Conservation (phyloP, 2,329 filamentous ascomycete species). For the Sporothrix brunneoviolacea region DNA sequence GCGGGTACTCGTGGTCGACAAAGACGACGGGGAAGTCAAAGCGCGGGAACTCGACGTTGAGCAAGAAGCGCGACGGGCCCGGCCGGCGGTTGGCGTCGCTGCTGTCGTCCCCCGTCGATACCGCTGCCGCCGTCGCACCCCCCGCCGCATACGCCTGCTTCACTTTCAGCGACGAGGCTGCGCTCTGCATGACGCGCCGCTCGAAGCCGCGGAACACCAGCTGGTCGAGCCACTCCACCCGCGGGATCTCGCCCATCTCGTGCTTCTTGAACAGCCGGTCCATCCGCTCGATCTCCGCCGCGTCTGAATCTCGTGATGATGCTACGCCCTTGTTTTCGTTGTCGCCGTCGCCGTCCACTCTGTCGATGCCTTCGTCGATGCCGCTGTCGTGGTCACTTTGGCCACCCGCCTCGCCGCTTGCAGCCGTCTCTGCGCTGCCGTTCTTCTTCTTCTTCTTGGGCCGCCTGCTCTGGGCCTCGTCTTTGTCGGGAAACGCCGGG, state of each 20-base stretch:
- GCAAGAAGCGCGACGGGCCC: conserved; percentile 58
- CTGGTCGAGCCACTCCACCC: conserved; percentile 92
- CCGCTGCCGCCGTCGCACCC: conserved; percentile 31
- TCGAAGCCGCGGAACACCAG: conserved; percentile 88
- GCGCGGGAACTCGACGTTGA: conserved; percentile 85
- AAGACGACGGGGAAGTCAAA: conserved; percentile 97
- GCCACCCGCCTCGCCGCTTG: conserved; percentile 46
- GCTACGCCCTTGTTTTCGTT: conserved; percentile 42
- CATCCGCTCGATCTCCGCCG: conserved; percentile 80
- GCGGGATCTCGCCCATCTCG: conserved; percentile 91
- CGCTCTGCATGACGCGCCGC: conserved; percentile 61
- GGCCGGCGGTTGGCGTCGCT: conserved; percentile 29
- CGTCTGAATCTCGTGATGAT: conserved; percentile 54
- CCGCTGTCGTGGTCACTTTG: conserved; percentile 31
- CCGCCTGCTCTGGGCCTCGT: conserved; percentile 36
- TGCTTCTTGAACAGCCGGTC: conserved; percentile 93
- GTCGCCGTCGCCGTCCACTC: conserved; percentile 29
- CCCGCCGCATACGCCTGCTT: conserved; percentile 31
- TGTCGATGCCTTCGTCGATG: conserved; percentile 27
- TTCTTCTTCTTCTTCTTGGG: conserved; percentile 31
- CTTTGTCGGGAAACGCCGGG: conserved; percentile 58
- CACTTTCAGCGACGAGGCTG: conserved; percentile 56
- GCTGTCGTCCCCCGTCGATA: conserved; percentile 29
- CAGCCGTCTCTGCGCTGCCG: conserved; percentile 36
- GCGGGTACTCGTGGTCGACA: conserved; percentile 84